Evolutionary conservation across 805 yeast species (phyloP), one percentile per base, ranked within the genome.

Genomic region (Myxozyma geophila): DNA sequence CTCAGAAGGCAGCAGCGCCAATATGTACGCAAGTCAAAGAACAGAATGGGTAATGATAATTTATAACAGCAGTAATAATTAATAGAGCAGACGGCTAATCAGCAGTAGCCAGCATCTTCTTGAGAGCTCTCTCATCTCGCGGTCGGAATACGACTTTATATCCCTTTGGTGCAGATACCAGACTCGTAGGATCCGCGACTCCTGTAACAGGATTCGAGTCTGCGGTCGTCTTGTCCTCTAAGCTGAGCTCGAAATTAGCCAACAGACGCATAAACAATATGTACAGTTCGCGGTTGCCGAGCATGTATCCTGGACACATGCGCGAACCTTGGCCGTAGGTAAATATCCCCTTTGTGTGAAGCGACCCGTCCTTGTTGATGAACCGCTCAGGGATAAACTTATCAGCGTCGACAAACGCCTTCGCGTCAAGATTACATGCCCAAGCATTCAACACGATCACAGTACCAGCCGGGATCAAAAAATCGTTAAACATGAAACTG

Each of bases 211-310:
- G 73, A 54, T 71, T 61, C 39, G 68, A 69, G 12, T 68, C 63
- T 28, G 12, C 50, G 28, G 5, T 59, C 68, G 21, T 57, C 53
- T 53, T 28, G 28, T 54, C 71, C 0, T 23, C 63, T 28, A 23
- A 23, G n/a, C 71, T 71, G 13, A 88, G 78, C 55, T 80, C 76
- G 70, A 83, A 89, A 28, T 80, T 69, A 1, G 86, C 71, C 1
- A 88, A 71, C 58, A 85, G 71, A 58, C 90, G 81, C 63, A 84
- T 76, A 19, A 85, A 73, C 17, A 87, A 72, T 3, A 83, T 78
- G 70, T 89, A 89, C 70, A 89, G 76, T 72, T 89, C 92, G 59
- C 84, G 81, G 68, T 80, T 78, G 0, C 92, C 92, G 54, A 89
- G 77, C 58, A 82, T 80, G 54, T 81, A 81, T 0, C 95, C 96